These are phyloP conservation scores for Diaporthe capsici DNA, from an alignment of 2,329 filamentous ascomycete species.

Conservation along the genomic window DNA sequence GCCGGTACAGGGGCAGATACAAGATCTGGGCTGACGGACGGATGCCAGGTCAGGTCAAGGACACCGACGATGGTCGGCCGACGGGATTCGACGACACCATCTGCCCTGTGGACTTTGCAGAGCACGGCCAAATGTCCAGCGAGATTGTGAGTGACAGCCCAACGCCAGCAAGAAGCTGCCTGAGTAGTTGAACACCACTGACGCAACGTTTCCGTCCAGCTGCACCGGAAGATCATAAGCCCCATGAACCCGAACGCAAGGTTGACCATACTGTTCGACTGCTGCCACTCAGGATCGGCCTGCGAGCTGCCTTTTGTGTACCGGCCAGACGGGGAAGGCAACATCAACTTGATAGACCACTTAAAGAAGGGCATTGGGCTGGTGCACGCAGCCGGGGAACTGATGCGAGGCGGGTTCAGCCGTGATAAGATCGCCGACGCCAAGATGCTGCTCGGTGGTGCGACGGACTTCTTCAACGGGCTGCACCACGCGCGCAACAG, in stretches of 20 bases:
- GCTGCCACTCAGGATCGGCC: slow-evolving; percentile 73
- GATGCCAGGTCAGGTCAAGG: slow-evolving; percentile 57
- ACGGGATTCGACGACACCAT: slow-evolving; percentile 65
- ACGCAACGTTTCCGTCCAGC: slow-evolving; percentile 42
- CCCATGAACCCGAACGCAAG: slow-evolving; percentile 63
- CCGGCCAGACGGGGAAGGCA: slow-evolving; percentile 68
- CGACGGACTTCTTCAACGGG: slow-evolving; percentile 67
- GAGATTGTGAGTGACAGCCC: slow-evolving; percentile 51
- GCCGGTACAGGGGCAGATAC: neutral
- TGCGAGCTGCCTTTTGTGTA: slow-evolving; percentile 72
- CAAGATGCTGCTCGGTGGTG: slow-evolving; percentile 65
- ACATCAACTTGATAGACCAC: slow-evolving; percentile 69
- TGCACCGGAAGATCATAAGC: slow-evolving; percentile 67
- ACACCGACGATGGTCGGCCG: slow-evolving; percentile 56
- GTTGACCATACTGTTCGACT: slow-evolving; percentile 71
- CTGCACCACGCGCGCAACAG: slow-evolving; percentile 59
- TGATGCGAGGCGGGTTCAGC: slow-evolving; percentile 65
- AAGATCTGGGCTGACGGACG: slow-evolving; percentile 30
- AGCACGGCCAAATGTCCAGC: slow-evolving; percentile 67
- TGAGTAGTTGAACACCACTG: neutral
- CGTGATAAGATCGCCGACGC: slow-evolving; percentile 63
- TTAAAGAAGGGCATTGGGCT: slow-evolving; percentile 65
- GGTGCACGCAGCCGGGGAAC: slow-evolving; percentile 61
- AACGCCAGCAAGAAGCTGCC: neutral
- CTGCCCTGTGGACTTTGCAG: slow-evolving; percentile 66